Evolutionary conservation across 208 protist genomes (phyloP).

Genomic region (Leishmania martiniquensis): DNA sequence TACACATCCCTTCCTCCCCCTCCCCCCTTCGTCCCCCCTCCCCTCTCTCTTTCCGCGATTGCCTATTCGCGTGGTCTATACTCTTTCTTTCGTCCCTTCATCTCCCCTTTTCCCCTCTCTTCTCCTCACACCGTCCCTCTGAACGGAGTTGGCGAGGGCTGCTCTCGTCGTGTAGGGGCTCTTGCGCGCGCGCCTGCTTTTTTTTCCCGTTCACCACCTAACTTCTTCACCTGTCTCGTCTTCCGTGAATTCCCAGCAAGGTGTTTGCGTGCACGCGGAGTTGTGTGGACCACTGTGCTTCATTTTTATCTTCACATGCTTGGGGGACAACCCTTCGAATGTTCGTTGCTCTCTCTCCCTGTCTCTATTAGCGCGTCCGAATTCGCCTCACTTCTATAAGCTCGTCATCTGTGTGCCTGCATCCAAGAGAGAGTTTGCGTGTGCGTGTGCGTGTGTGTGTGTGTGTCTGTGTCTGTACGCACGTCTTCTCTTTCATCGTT

Average conservation of each 20-base stretch:
- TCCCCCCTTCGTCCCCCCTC: too few relatives aligned
- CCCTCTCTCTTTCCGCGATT: not conserved
- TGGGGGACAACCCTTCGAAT: not conserved
- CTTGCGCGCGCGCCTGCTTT: not conserved
- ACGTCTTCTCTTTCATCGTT: not conserved
- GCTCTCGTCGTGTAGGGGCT: not conserved
- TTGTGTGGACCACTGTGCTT: not conserved
- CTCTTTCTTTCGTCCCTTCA: not conserved
- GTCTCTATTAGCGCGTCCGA: not conserved
- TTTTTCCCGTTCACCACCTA: not conserved
- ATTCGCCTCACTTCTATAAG: not conserved
- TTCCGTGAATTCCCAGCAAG: not conserved
- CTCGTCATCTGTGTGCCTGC: too few relatives aligned
- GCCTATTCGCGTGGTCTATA: not conserved
- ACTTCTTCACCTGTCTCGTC: not conserved
- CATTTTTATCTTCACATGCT: not conserved
- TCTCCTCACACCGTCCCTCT: not conserved
- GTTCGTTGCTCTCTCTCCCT: not conserved
- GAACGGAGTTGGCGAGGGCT: not conserved
- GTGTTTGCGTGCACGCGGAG: not conserved
- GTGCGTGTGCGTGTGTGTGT: not conserved
- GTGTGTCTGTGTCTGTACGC: not conserved
- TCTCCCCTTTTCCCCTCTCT: not conserved
- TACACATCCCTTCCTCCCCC: not conserved
- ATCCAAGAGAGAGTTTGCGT: too few relatives aligned